Evolutionary conservation across 495 filamentous ascomycete species (phyloP), one percentile per base, ranked within the genome.

Genomic region (Hypoxylon fuscum): DNA sequence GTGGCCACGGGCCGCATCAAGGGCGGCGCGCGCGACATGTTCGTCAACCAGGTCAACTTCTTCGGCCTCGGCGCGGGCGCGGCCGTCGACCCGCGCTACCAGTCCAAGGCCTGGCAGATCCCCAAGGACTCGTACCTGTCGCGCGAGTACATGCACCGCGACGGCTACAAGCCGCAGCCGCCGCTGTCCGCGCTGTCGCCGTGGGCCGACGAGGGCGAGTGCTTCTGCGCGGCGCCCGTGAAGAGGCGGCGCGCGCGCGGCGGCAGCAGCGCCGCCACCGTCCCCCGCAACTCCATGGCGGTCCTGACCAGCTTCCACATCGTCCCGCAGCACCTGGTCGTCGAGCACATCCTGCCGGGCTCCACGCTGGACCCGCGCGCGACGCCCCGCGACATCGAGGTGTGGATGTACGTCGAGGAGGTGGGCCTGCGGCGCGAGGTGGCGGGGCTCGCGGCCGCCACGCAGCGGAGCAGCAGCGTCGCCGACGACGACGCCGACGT

Each of bases 121-220:
- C 40, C 56, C 2, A 60, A 45, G 18, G 47, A 55, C 3, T n/a
- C n/a, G n/a, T 43, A 20, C 3, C 31, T 68, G n/a, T n/a, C n/a
- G n/a, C n/a, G n/a, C 35, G 50, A 44, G 23, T 43, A 3, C n/a
- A 23, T 57, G 37, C 25, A 45, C 21, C 59, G 63, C 45, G 58
- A 42, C 53, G 50, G 38, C 29, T 65, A 50, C 57, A 59, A 23
- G 55, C 38, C 59, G 2, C 71, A 76, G 18, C 67, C 62, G 1
- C 74, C 69, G 2, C 45, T 55, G n/a, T 67, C 69, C 7, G 88
- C 87, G 0, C 73, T 90, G 11, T 64, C 70, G 2, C 68, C 68
- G 23, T 90, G 88, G 84, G 71, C 77, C 2, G 85, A 90, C 25
- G 78, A 83, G 15, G 85, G 85, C 25, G 83, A 90, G 37, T 90